Percentiles rank a stretch among this genome's conserved stretches.
These are phyloP conservation scores for Pyronema domesticum DNA, from an alignment of 495 filamentous ascomycete species.

Conservation along the genomic window DNA sequence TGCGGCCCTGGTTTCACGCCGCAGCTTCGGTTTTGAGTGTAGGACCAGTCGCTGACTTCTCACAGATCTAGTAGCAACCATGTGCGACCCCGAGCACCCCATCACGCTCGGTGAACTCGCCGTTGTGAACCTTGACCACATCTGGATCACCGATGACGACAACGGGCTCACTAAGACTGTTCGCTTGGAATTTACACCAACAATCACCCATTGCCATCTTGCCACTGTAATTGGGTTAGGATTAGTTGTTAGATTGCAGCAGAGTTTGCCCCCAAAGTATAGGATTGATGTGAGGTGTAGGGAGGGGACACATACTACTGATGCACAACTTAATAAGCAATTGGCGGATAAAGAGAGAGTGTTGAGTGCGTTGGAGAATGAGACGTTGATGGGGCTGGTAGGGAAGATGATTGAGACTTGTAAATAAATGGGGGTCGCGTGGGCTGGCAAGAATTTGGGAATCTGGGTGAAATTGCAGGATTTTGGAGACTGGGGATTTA, in stretches of 20 bases:
- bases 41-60: neutral
- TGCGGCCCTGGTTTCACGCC: no score
- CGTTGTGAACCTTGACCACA: constrained; percentile 86
- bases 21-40: no score
- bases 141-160: constrained; percentile 48
- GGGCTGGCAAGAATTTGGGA: neutral
- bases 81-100: constrained; percentile 92
- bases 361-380: constrained; percentile 85
- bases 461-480: neutral
- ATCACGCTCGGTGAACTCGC: constrained; percentile 80
- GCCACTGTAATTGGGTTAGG: constrained; percentile 94
- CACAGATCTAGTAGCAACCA: constrained; percentile 75
- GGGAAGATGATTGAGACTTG: constrained; percentile 64
- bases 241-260: constrained; percentile 75
- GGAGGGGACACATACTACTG: constrained; percentile 86
- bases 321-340: constrained; percentile 89
- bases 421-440: constrained; percentile 8
- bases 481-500: neutral
- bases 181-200: constrained; percentile 72
- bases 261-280: constrained; percentile 80
- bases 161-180: constrained; percentile 35
- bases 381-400: constrained; percentile 68
- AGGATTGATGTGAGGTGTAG: constrained; percentile 87
- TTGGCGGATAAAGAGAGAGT: constrained; percentile 91
- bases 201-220: constrained; percentile 88